Evolutionary conservation across 1,284 basidiomycete species (phyloP).

Genomic region (Ustilago tritici): DNA sequence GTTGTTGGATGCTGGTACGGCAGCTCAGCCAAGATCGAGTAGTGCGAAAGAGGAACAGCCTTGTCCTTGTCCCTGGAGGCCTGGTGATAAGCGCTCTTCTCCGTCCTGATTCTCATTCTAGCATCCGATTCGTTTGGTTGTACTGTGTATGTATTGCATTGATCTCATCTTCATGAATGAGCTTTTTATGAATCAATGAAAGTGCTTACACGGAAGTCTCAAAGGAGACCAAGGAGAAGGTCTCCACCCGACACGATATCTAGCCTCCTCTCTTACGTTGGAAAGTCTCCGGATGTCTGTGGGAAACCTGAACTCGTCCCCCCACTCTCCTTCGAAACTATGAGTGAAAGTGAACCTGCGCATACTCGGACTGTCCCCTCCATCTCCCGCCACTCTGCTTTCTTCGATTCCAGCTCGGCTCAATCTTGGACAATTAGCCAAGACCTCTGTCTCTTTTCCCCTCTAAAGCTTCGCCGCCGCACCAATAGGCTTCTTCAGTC

Average conservation of each 20-base stretch:
- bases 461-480: not conserved
- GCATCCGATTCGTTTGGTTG: not conserved
- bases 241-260: not conserved
- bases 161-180: not conserved
- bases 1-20: slow-evolving; percentile 53
- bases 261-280: not conserved
- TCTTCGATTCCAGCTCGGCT: not conserved
- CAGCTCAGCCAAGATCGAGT: slow-evolving; percentile 27
- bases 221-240: not conserved
- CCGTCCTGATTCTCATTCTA: not conserved
- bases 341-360: not conserved
- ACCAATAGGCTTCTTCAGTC: not conserved
- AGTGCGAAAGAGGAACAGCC: slow-evolving; percentile 24
- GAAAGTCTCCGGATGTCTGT: not conserved
- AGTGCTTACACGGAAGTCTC: not conserved
- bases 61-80: slow-evolving; percentile 43
- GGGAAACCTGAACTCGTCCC: not conserved
- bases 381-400: not conserved
- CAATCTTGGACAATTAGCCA: not conserved
- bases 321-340: no score
- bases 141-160: not conserved
- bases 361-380: slow-evolving; percentile 3
- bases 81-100: slow-evolving; percentile 28
- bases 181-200: not conserved
- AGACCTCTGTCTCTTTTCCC: slow-evolving; percentile 1